phyloP scores from a whole-genome alignment of 805 yeast genomes.

The Lachancea meyersii region DNA sequence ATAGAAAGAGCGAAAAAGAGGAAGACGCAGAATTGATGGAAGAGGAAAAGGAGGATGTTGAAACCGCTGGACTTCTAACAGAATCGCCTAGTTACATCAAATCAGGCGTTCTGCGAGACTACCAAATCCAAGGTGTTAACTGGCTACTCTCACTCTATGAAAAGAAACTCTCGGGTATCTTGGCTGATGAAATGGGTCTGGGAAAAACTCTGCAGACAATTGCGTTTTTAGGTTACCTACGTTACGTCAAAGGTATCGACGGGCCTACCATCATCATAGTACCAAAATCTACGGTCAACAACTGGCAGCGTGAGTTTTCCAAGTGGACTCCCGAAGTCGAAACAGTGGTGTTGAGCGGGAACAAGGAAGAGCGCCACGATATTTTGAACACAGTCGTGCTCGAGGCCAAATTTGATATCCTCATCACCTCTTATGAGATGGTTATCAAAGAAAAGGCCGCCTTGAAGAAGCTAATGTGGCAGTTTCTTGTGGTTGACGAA shows the following conservation, averaged over 20 bases:
- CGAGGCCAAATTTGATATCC: conserved; percentile 78
- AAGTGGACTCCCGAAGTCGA: conserved; percentile 95
- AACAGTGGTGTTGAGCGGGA: conserved; percentile 81
- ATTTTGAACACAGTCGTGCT: conserved; percentile 55
- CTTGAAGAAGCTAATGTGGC: conserved; percentile 82
- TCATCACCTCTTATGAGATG: conserved; percentile 89
- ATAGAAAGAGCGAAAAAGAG: conserved; percentile 88
- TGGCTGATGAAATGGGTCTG: conserved; percentile 98
- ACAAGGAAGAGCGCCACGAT: conserved; percentile 67
- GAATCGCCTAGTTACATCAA: conserved; percentile 76
- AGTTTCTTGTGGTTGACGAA: conserved; percentile 88
- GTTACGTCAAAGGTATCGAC: conserved; percentile 68
- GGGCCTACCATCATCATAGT: conserved; percentile 92
- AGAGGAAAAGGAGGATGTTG: conserved; percentile 55
- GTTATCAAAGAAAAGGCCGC: conserved; percentile 81
- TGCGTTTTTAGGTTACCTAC: conserved; percentile 79
- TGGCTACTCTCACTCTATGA: conserved; percentile 90
- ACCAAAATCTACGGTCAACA: conserved; percentile 92
- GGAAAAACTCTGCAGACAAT: conserved; percentile 96
- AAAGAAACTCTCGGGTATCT: conserved; percentile 81
- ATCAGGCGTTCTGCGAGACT: conserved; percentile 73
- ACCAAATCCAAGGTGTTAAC: conserved; percentile 90
- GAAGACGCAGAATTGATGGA: conserved; percentile 88
- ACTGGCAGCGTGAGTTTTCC: conserved; percentile 92
- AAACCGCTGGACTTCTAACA: conserved; percentile 62